Conservation (phyloP, 2,329 filamentous ascomycete species). For the Aspergillus thermomutatus region DNA sequence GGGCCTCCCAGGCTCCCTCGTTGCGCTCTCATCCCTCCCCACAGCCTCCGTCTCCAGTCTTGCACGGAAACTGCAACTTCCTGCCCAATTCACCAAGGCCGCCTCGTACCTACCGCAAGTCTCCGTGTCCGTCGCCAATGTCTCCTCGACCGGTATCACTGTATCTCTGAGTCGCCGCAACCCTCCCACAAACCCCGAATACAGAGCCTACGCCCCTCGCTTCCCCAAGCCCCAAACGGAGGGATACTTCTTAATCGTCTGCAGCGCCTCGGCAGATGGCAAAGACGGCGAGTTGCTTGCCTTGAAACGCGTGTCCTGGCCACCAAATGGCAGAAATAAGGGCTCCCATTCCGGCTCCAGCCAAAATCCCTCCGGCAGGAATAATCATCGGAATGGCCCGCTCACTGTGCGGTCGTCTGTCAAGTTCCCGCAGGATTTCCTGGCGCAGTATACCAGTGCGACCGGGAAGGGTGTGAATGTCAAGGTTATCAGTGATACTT, state of each 20-base stretch:
- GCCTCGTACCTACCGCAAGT: conserved; percentile 67
- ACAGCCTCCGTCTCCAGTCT: conserved; percentile 23
- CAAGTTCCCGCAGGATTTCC: conserved; percentile 27
- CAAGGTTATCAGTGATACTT: conserved; percentile 78
- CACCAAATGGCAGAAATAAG: conserved; percentile 23
- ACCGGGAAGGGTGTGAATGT: conserved; percentile 65
- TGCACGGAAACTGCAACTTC: conserved; percentile 28
- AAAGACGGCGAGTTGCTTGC: conserved; percentile 73
- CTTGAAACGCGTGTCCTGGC: conserved; percentile 82
- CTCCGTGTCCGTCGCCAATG: conserved; percentile 56
- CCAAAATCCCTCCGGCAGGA: conserved; percentile 13
- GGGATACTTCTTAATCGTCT: conserved; percentile 83
- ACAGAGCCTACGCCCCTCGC: conserved; percentile 76
- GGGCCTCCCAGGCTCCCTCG: conserved; percentile 28
- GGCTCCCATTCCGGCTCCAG: conserved; percentile 10
- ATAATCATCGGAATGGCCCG: conserved; percentile 10
- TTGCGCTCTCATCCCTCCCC: conserved; percentile 30
- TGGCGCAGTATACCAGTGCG: conserved; percentile 25
- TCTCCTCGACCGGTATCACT: conserved; percentile 61
- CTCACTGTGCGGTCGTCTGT: conserved; percentile 27
- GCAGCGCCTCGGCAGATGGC: conserved; percentile 37
- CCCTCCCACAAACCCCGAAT: conserved; percentile 60
- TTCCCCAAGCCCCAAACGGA: conserved; percentile 96
- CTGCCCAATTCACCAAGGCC: conserved; percentile 52
- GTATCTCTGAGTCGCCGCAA: conserved; percentile 63